phyloP scores from a whole-genome alignment of 2,329 filamentous ascomycete species.

The Diplodia scrobiculata region DNA sequence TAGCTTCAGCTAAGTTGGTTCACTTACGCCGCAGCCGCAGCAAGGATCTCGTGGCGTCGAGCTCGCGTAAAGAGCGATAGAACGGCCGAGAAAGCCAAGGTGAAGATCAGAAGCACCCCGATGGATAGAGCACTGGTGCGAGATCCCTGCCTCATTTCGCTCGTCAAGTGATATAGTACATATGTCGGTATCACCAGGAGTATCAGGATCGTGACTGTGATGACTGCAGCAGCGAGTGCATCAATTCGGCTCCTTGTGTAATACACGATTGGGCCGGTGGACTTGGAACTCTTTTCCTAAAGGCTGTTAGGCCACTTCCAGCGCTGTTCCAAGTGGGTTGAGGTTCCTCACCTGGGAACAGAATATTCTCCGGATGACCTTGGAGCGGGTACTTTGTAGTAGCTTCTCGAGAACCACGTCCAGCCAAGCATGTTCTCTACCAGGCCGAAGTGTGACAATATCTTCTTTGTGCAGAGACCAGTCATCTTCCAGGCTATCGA shows the following conservation, averaged over 20 bases:
- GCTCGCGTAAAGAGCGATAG: conserved; percentile 36
- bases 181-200: conserved; percentile 38
- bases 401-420: conserved; percentile 41
- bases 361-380: neutral
- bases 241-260: too few relatives aligned
- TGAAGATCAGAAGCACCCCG: conserved; percentile 36
- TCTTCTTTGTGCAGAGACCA: conserved; percentile 48
- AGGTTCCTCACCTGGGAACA: too few relatives aligned
- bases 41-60: conserved; percentile 36
- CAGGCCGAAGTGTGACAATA: conserved; percentile 44
- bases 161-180: conserved; percentile 35
- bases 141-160: conserved; percentile 28
- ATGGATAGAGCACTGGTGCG: conserved; percentile 29
- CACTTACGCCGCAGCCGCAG: conserved; percentile 36
- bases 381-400: neutral
- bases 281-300: too few relatives aligned
- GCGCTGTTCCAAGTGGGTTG: too few relatives aligned
- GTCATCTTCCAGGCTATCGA: conserved; percentile 31
- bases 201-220: conserved; percentile 35
- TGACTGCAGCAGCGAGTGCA: conserved; percentile 35
- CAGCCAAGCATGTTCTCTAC: conserved; percentile 47
- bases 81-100: conserved; percentile 36
- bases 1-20: too few relatives aligned
- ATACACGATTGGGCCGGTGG: too few relatives aligned
- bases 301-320: too few relatives aligned